phyloP scores from a whole-genome alignment of 371 early-diverging fungal genomes.

The Mucor ambiguus region DNA sequence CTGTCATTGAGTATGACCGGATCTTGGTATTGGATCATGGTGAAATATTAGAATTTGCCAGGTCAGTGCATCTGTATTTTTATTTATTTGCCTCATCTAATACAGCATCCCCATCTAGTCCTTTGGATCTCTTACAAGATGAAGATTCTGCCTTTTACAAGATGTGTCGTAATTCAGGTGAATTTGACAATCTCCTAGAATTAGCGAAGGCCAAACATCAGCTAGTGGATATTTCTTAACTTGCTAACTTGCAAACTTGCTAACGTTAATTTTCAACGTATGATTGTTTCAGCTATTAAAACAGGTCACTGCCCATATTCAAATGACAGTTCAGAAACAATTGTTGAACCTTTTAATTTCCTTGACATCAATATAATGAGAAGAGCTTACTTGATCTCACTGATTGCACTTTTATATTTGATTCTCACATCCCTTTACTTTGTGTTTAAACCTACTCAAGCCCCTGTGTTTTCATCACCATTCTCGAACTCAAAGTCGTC shows the following conservation, averaged over 20 bases:
- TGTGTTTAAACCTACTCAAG: not conserved
- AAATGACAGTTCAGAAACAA: not conserved
- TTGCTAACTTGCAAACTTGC: too few relatives aligned
- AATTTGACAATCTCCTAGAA: conserved; percentile 57
- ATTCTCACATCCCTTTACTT: not conserved
- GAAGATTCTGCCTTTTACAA: conserved; percentile 53
- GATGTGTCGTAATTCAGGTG: conserved; percentile 72
- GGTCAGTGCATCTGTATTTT: conserved; percentile 9
- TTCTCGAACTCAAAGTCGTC: not conserved
- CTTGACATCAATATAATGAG: not conserved
- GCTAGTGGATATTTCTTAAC: conserved; percentile 1
- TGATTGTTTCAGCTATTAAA: not conserved
- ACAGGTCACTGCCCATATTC: not conserved
- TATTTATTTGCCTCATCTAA: not conserved
- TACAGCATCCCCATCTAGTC: conserved; percentile 27
- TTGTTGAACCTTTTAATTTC: not conserved
- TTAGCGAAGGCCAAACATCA: conserved; percentile 41
- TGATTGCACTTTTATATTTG: not conserved
- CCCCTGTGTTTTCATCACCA: not conserved
- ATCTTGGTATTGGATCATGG: conserved; percentile 50
- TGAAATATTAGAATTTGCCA: conserved; percentile 38
- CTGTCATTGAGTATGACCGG: conserved; percentile 54
- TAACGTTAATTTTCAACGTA: too few relatives aligned
- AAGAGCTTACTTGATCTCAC: not conserved
- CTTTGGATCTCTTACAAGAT: conserved; percentile 52